Evolutionary conservation across 139 green algal genomes (phyloP).

Genomic region (Chlamydomonas sphaeroides): DNA sequence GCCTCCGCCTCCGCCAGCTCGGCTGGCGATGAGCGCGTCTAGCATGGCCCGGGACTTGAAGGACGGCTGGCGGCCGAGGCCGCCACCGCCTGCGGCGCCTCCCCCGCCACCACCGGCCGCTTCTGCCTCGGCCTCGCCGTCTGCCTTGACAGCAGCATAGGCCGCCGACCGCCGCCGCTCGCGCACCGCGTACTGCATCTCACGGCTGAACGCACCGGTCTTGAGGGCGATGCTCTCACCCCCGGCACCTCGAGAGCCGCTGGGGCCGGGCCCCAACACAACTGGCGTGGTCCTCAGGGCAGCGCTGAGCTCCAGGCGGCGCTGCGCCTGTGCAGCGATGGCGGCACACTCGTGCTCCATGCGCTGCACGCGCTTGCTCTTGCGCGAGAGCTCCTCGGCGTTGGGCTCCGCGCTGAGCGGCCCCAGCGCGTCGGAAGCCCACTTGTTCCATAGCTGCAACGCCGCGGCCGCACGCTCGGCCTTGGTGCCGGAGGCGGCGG

Average conservation of each 20-base stretch:
- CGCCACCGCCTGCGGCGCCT: neutral
- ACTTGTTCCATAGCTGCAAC: conserved; percentile 33
- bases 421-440: conserved; percentile 39
- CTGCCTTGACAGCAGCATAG: conserved; percentile 12
- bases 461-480: conserved; percentile 10
- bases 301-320: conserved; percentile 38
- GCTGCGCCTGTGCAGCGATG: conserved; percentile 38
- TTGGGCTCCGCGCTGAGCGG: conserved; percentile 35
- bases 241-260: no score
- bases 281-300: conserved; percentile 17
- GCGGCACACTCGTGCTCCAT: conserved; percentile 52
- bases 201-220: conserved; percentile 9
- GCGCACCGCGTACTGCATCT: conserved; percentile 31
- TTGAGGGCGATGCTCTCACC: no score
- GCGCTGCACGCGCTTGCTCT: conserved; percentile 30
- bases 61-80: neutral
- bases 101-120: neutral
- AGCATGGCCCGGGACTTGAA: conserved; percentile 41
- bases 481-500: neutral
- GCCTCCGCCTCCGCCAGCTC: neutral
- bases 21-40: conserved; percentile 35
- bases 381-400: conserved; percentile 26
- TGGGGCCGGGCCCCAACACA: neutral
- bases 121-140: conserved; percentile 17
- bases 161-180: conserved; percentile 28